These are phyloP conservation scores for Beauveria caledonica DNA, from an alignment of 2,329 filamentous ascomycete genomes.

Conservation along the genomic window DNA sequence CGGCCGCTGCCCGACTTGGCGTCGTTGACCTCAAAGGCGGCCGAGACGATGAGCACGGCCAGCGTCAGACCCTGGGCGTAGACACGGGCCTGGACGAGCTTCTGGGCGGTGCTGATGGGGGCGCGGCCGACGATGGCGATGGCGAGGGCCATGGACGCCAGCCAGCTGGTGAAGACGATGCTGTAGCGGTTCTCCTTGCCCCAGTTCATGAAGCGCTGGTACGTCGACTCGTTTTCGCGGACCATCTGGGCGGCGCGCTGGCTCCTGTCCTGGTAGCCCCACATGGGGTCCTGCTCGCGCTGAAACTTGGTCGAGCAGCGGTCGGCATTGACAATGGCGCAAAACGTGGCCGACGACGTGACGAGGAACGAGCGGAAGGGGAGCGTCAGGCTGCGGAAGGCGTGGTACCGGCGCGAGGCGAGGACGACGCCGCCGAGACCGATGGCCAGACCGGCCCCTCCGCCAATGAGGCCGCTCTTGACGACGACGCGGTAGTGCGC, in stretches of 20 bases:
- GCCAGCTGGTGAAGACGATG: conserved; percentile 76
- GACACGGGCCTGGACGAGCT: conserved; percentile 88
- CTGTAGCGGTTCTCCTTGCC: conserved; percentile 75
- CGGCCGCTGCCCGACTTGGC: conserved; percentile 65
- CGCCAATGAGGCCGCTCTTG: conserved; percentile 70
- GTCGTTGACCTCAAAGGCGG: conserved; percentile 74
- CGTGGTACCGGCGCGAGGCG: conserved; percentile 63
- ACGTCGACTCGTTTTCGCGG: conserved; percentile 45
- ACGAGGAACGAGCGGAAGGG: conserved; percentile 89
- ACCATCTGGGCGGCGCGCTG: conserved; percentile 47
- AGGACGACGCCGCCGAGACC: conserved; percentile 61
- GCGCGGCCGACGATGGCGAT: conserved; percentile 71
- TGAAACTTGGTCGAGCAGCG: conserved; percentile 59
- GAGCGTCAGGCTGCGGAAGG: conserved; percentile 73
- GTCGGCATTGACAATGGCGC: conserved; percentile 83
- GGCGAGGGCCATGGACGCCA: conserved; percentile 68
- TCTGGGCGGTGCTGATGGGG: conserved; percentile 66
- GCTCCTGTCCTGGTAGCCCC: conserved; percentile 56
- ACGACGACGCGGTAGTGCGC: conserved; percentile 78
- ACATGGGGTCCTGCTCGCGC: conserved; percentile 57
- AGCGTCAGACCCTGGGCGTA: conserved; percentile 88
- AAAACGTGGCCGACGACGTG: conserved; percentile 72
- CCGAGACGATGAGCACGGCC: conserved; percentile 72
- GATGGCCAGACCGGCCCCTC: conserved; percentile 54
- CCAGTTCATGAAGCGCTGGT: conserved; percentile 61